Conservation (phyloP, 2,329 filamentous ascomycete genomes). For the Diplodia mutila region DNA sequence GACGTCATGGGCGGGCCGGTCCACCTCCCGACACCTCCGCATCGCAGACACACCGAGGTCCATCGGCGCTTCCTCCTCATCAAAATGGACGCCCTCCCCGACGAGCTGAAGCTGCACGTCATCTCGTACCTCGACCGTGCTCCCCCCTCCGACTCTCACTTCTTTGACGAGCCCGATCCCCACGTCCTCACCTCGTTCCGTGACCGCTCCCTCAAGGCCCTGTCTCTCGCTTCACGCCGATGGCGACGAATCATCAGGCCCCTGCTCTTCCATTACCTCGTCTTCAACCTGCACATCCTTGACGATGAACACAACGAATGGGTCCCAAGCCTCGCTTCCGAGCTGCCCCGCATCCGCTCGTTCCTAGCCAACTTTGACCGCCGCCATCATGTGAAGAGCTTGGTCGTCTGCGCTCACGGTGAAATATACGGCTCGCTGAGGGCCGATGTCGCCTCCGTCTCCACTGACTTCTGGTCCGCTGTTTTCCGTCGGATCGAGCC, state of each 20-base stretch:
- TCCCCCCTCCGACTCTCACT: conserved; percentile 39
- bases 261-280: conserved; percentile 38
- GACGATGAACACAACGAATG: neutral
- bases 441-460: neutral
- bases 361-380: conserved; percentile 32
- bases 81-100: conserved; percentile 38
- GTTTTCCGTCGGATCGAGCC: conserved; percentile 39
- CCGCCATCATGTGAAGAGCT: conserved; percentile 49
- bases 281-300: conserved; percentile 29
- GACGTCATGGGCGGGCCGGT: conserved; percentile 13
- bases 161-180: conserved; percentile 37
- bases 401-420: conserved; percentile 50
- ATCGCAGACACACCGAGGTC: neutral
- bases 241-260: conserved; percentile 40
- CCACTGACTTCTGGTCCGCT: conserved; percentile 36
- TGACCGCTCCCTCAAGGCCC: conserved; percentile 30
- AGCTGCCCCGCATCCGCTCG: conserved; percentile 27
- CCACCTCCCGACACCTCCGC: conserved; percentile 7
- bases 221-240: conserved; percentile 40
- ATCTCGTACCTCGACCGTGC: conserved; percentile 36
- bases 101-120: conserved; percentile 43
- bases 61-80: neutral
- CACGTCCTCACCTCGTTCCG: conserved; percentile 30
- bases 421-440: neutral
- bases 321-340: neutral